Base-by-base conservation (phyloP, 345 rosid genomes). In the Euphorbia peplus region DNA sequence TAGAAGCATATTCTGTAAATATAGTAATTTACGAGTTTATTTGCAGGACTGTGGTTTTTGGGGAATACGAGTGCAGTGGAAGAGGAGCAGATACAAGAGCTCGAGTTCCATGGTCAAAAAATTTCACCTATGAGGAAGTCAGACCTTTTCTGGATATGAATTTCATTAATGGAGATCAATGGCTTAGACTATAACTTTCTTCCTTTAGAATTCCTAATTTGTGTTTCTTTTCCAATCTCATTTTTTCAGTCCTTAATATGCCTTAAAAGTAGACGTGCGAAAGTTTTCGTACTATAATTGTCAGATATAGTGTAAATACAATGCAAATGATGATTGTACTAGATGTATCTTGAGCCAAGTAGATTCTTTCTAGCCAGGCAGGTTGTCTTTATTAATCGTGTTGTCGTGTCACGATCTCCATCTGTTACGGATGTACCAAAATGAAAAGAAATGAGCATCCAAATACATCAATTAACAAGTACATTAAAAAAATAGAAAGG, bases 11-110 rank as follows among this genome's bases (percentile, higher is more conserved):
- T 44, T 48, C 30, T 18, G 29, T 18, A 16, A 39, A 4, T 39
- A 8, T 8, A 11, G 42, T 39, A 39, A 39, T 32, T 32, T 3
- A 32, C 37, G 37, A 32, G 6, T 32, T 32, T 32, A 14, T 19
- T 37, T 73, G 81, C 90, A 93, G 99, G 75, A 87, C 91, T 11
- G 90, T 68, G 3, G 73, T 79, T 46, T 95, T 95, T 28, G 96
- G 95, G 12, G 99, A 95, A 74, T 95, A 81, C 51, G 78, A 75
- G 59, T 88, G 95, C 85, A 75, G 63, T n/a, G 99, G 97, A 66
- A 78, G 78, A 78, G 99, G 99, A 77, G 95, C 96, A 5, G 79
- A 84, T 54, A 81, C 75, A 67, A 64, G 84, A 25, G 78, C 77
- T 1, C 67, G 95, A 39, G 93, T 85, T 19, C 85, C 90, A 18